phyloP scores from a whole-genome alignment of 768 basidiomycete genomes.

The Tulasnella sp. region DNA sequence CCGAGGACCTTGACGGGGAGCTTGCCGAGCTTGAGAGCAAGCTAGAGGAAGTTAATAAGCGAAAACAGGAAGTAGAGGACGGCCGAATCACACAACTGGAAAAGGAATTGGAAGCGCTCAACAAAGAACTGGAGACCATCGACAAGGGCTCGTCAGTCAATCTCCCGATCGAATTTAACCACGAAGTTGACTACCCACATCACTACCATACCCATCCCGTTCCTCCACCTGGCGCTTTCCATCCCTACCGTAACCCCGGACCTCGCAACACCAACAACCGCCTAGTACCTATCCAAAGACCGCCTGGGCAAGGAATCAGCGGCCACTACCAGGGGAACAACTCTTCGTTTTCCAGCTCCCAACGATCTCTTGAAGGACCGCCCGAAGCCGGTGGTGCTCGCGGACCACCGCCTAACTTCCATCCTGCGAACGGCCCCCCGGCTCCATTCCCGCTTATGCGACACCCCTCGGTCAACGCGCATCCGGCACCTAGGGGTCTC shows the following conservation, averaged over 20 bases:
- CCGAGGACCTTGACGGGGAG: conserved; percentile 49
- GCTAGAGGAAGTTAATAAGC: conserved; percentile 54
- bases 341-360: not conserved
- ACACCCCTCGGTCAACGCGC: conserved; percentile 5
- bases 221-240: not conserved
- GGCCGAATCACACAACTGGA: conserved; percentile 54
- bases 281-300: not conserved
- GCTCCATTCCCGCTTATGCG: conserved; percentile 1
- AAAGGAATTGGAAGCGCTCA: conserved; percentile 47
- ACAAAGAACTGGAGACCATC: conserved; percentile 45
- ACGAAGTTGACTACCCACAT: conserved; percentile 5
- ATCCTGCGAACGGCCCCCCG: not conserved
- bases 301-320: not conserved
- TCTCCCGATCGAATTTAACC: conserved; percentile 7
- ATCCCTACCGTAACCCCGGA: not conserved
- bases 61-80: conserved; percentile 55
- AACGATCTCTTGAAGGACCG: not conserved
- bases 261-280: not conserved
- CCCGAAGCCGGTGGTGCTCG: not conserved
- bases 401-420: not conserved
- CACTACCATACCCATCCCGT: not conserved
- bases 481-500: conserved; percentile 5
- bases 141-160: conserved; percentile 17
- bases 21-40: conserved; percentile 42
- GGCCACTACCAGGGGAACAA: not conserved